Evolutionary conservation across 2,329 filamentous ascomycete genomes (phyloP), one percentile per base, ranked within the genome.

Genomic region (Cladophialophora carrionii): DNA sequence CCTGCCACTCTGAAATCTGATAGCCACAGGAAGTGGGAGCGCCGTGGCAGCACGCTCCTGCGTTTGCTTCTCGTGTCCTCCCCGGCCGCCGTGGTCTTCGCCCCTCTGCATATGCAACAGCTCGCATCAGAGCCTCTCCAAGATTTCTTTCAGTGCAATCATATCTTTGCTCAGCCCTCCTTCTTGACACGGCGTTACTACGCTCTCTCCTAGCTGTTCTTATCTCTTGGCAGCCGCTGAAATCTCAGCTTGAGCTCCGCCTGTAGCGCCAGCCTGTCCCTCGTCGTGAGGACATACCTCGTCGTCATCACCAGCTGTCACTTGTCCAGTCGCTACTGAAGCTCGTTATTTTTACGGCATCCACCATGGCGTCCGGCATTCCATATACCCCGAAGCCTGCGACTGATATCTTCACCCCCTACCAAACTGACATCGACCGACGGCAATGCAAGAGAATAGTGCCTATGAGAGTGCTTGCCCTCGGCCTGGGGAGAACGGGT

Each of bases 401-500:
- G 48, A 79, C 78, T 24, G 78, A 80, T 69, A 67, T 80, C 68
- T 80, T 89, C 77, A 90, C 87, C 59, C 78, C 76, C 69, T 71
- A 71, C 51, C 87, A 90, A 73, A 89, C 87, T 49, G 85, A 87
- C 73, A 88, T 91, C 75, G 86, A 91, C 76, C 81, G 86, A 57
- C 82, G 86, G 70, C 79, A 87, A 80, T 88, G 87, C 76, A 83
- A 82, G 65, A 86, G 89, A 62, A 84, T 81, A 34, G 87, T 90
- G 58, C 88, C 88, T 37, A 91, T 91, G 88, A 86, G 86, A 74
- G 86, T 91, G 54, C 84, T 91, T 37, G 84, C 88, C 54, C 82
- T 92, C 0, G 89, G 88, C 53, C 82, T 90, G 20, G 87, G 87
- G 62, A 83, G 88, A 68, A 91, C 88, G 8, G 88, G 88, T 73